Base-by-base conservation (phyloP, 2,329 filamentous ascomycete species). In the Mariannaea elegans region DNA sequence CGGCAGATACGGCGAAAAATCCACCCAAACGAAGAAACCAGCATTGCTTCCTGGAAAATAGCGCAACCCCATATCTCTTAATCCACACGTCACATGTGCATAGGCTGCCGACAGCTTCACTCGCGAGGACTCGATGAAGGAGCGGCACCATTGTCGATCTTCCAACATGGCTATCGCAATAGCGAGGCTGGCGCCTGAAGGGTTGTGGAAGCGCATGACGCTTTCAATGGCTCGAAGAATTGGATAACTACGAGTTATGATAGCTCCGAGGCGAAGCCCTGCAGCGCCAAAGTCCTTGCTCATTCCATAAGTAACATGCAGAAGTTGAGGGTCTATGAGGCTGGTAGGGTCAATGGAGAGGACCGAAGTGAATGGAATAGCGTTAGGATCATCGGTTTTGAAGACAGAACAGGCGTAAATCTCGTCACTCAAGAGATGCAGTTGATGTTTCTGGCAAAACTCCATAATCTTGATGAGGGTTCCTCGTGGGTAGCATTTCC, bases 381-480 rank as follows among this genome's bases (percentile, higher is more conserved):
- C 58, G 18, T 55, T 23, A 56, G 54, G 39, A 71, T 78, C 56
- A 63, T 72, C 32, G 27, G 73, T 67, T 70, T 80, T 58, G 59
- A 80, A 87, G 0, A 82, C 76, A 1, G 82, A 84, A 34, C 82
- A 73, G 9, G 81, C 85, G 65, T 87, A 87, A 36, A 88, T 82
- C 66, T 88, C 85, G 67, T 88, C 85, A 61, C 80, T 82, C 64
- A 87, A 78, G 44, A 87, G 73, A 59, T 87, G 84, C 4, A 87
- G 72, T 3, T 71, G 64, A 60, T 85, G 75, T 38, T 75, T 76
- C 51, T 82, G 73, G 62, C 84, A 87, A 52, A 87, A 77, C 3
- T 68, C 65, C 76, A 86, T 78, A 19, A 84, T 70, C 7, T 71
- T 73, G 1, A 80, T 59, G 3, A 86, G 65, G 0, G 77, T 77